phyloP scores from a whole-genome alignment of 306 rosid species.

The Comarum palustre region DNA sequence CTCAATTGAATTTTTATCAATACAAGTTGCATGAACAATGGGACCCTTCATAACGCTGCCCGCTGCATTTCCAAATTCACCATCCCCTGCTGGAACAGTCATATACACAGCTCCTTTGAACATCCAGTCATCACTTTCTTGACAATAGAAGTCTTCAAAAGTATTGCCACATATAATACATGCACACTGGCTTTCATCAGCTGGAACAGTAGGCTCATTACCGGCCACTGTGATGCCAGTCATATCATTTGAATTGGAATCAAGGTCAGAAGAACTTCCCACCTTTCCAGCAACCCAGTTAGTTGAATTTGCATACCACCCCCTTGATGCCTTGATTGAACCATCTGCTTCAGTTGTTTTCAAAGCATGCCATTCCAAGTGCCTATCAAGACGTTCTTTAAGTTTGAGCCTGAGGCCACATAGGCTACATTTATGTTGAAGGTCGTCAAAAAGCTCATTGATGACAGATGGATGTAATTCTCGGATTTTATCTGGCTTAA shows the following conservation, averaged over 20 bases:
- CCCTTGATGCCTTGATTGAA: slow-evolving; percentile 42
- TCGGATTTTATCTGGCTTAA: slow-evolving; percentile 63
- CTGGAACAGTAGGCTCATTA: slow-evolving; percentile 49
- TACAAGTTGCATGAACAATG: slow-evolving; percentile 71
- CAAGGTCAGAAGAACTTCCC: slow-evolving; percentile 38
- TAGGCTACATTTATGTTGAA: slow-evolving; percentile 51
- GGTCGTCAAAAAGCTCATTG: slow-evolving; percentile 49
- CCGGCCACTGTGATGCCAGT: slow-evolving; percentile 22
- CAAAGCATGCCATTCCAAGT: slow-evolving; percentile 64
- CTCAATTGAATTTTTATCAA: slow-evolving; percentile 39
- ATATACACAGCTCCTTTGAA: slow-evolving; percentile 67
- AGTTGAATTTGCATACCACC: slow-evolving; percentile 58
- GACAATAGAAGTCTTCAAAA: slow-evolving; percentile 75
- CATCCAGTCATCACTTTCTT: slow-evolving; percentile 70
- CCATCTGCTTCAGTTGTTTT: slow-evolving; percentile 41
- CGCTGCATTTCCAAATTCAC: slow-evolving; percentile 31
- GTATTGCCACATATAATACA: slow-evolving; percentile 76
- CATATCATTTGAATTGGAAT: slow-evolving; percentile 31
- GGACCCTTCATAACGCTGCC: slow-evolving; percentile 45
- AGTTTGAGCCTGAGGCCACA: slow-evolving; percentile 58
- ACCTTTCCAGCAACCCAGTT: slow-evolving; percentile 55
- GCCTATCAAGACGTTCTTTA: slow-evolving; percentile 57
- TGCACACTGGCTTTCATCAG: slow-evolving; percentile 72
- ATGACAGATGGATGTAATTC: slow-evolving; percentile 65
- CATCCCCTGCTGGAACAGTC: slow-evolving; percentile 33